Conservation (phyloP, 2,329 filamentous ascomycete genomes). For the Curvularia verruculosa region DNA sequence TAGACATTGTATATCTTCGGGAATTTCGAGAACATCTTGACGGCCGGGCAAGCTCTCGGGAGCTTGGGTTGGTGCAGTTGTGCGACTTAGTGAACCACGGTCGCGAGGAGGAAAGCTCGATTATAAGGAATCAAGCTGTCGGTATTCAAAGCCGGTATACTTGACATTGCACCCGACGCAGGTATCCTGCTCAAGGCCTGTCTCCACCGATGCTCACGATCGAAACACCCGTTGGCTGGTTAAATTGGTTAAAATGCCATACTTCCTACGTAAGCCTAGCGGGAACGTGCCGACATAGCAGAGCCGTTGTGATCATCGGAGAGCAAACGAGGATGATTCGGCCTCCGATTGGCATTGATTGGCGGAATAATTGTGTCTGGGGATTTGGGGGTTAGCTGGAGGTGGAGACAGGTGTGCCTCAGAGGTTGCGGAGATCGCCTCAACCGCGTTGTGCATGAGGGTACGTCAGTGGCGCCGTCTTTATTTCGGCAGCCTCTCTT, state of each 20-base stretch:
- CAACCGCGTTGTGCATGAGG: slow-evolving; percentile 19
- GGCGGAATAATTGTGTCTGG: slow-evolving; percentile 18
- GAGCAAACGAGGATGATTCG: slow-evolving; percentile 9
- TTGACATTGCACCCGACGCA: not conserved
- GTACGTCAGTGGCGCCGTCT: slow-evolving; percentile 16
- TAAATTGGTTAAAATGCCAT: slow-evolving; percentile 13
- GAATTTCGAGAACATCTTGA: slow-evolving; percentile 45
- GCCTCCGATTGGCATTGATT: slow-evolving; percentile 8
- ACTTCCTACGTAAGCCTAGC: slow-evolving; percentile 8
- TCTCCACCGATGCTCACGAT: slow-evolving; percentile 13
- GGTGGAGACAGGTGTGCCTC: slow-evolving; percentile 9
- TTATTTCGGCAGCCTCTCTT: slow-evolving; percentile 7
- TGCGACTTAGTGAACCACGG: slow-evolving; percentile 8
- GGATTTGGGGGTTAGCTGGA: slow-evolving; percentile 12
- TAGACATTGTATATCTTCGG: slow-evolving; percentile 65
- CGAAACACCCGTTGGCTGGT: slow-evolving; percentile 8
- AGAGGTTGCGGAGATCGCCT: slow-evolving; percentile 20
- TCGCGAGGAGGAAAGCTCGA: slow-evolving; percentile 1
- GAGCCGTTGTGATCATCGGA: slow-evolving; percentile 10
- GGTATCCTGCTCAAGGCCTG: slow-evolving; percentile 14
- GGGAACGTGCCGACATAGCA: slow-evolving; percentile 5
- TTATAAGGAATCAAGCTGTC: slow-evolving; percentile 17
- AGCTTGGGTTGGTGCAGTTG: slow-evolving; percentile 9
- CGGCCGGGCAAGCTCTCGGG: slow-evolving; percentile 13
- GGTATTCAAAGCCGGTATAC: slow-evolving; percentile 3